Evolutionary conservation across 2,329 filamentous ascomycete genomes (phyloP).

Genomic region (Fusarium vanettenii): DNA sequence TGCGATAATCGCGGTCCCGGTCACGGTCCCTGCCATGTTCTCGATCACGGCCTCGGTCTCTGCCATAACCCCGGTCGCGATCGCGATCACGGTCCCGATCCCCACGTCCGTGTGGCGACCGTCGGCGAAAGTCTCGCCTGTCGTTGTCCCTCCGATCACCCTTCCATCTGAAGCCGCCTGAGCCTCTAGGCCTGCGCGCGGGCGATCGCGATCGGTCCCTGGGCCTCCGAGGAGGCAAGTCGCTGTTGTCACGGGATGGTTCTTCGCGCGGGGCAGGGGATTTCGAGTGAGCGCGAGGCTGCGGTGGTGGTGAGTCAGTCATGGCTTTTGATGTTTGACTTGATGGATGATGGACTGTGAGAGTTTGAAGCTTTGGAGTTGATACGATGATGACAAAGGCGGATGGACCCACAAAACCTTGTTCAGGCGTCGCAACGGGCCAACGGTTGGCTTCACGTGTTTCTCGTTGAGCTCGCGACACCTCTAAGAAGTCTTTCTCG

Average conservation of each 20-base stretch:
- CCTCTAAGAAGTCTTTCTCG: not conserved
- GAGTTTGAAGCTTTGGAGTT: not conserved
- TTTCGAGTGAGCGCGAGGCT: conserved; percentile 29
- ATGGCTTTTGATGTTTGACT: conserved; percentile 9
- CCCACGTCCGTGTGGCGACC: conserved; percentile 36
- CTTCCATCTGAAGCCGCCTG: conserved; percentile 43
- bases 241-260: conserved; percentile 6
- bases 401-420: not conserved
- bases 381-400: not conserved
- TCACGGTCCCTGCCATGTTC: conserved; percentile 33
- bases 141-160: conserved; percentile 40
- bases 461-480: not conserved
- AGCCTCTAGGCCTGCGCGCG: conserved; percentile 34
- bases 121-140: conserved; percentile 39
- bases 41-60: conserved; percentile 16
- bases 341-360: not conserved
- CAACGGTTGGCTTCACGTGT: not conserved
- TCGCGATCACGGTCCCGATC: conserved; percentile 38
- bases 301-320: conserved; percentile 30
- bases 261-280: conserved; percentile 23
- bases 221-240: conserved; percentile 32
- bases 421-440: not conserved
- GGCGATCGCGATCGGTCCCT: conserved; percentile 40
- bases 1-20: conserved; percentile 34
- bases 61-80: conserved; percentile 33